phyloP scores from a whole-genome alignment of 1,139 yeast genomes.

The Saccharomyces hybrid region DNA sequence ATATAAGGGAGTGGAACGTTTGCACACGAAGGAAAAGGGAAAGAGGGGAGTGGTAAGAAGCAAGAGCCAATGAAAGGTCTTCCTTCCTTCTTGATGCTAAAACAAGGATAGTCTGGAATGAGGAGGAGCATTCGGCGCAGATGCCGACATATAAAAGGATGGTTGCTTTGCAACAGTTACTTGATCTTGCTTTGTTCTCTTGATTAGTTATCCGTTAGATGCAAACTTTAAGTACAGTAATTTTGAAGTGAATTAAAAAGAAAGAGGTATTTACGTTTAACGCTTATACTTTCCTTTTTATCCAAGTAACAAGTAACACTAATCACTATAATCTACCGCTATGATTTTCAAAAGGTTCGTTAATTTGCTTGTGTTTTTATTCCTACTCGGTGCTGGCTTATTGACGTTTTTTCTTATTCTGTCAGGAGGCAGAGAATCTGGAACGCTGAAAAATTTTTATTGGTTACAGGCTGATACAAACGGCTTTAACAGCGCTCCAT shows the following conservation, averaged over 20 bases:
- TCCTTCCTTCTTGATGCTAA: background rate
- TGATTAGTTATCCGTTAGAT: background rate
- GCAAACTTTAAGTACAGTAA: background rate
- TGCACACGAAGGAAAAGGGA: background rate
- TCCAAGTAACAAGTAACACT: background rate
- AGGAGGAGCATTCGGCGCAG: background rate
- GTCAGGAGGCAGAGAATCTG: constrained; percentile 47
- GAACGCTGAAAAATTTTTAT: constrained; percentile 51
- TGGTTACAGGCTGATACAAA: constrained; percentile 67
- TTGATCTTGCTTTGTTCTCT: background rate
- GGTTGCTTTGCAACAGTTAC: background rate
- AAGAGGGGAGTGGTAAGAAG: background rate
- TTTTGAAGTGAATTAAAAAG: background rate
- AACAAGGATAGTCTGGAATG: background rate
- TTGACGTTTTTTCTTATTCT: constrained; percentile 55
- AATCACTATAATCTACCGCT: background rate
- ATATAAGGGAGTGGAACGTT: background rate
- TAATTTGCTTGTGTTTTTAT: constrained; percentile 25
- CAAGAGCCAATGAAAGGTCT: background rate
- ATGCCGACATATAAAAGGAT: background rate
- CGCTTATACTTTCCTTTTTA: background rate
- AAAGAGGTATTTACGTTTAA: background rate
- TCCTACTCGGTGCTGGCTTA: constrained; percentile 36
- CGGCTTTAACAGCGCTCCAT: constrained; percentile 42
- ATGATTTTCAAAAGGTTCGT: constrained; percentile 25